These are phyloP conservation scores for Ascosphaera apis DNA, from an alignment of 2,329 filamentous ascomycete species.

Conservation along the genomic window DNA sequence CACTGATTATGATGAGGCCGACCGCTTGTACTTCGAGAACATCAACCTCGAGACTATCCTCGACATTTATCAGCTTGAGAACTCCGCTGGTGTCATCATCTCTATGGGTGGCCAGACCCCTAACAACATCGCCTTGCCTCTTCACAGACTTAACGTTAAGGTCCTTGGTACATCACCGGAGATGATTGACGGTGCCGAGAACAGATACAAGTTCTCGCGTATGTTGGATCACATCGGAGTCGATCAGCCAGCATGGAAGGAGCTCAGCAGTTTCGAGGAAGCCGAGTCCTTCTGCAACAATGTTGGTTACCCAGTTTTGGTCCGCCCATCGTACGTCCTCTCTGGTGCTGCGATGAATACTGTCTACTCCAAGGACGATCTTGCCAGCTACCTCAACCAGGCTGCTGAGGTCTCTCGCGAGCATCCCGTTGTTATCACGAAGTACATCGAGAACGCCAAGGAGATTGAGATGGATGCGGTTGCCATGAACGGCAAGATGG, in stretches of 20 bases:
- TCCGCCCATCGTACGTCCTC: slow-evolving; percentile 87
- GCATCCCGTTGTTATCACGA: slow-evolving; percentile 93
- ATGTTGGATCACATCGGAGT: slow-evolving; percentile 90
- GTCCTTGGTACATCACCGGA: slow-evolving; percentile 89
- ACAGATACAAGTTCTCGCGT: slow-evolving; percentile 94
- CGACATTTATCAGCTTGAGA: slow-evolving; percentile 81
- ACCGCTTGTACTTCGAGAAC: slow-evolving; percentile 88
- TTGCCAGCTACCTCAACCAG: slow-evolving; percentile 71
- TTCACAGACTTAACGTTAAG: slow-evolving; percentile 75
- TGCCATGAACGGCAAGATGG: slow-evolving; percentile 65
- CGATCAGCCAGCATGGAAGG: slow-evolving; percentile 95
- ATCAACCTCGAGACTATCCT: slow-evolving; percentile 76
- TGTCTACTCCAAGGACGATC: slow-evolving; percentile 83
- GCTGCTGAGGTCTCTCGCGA: slow-evolving; percentile 84
- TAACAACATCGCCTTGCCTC: slow-evolving; percentile 85
- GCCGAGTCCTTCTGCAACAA: slow-evolving; percentile 68
- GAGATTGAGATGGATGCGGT: slow-evolving; percentile 99
- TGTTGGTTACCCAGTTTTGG: slow-evolving; percentile 81
- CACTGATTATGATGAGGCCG: slow-evolving; percentile 87
- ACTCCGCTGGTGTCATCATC: slow-evolving; percentile 61
- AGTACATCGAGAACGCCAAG: slow-evolving; percentile 98
- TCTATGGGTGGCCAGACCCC: slow-evolving; percentile 95
- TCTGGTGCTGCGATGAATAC: slow-evolving; percentile 99
- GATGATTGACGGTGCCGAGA: slow-evolving; percentile 96
- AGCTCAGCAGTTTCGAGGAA: slow-evolving; percentile 83